Base-by-base conservation (phyloP, 2,329 filamentous ascomycete genomes). In the Colletotrichum acutatum region DNA sequence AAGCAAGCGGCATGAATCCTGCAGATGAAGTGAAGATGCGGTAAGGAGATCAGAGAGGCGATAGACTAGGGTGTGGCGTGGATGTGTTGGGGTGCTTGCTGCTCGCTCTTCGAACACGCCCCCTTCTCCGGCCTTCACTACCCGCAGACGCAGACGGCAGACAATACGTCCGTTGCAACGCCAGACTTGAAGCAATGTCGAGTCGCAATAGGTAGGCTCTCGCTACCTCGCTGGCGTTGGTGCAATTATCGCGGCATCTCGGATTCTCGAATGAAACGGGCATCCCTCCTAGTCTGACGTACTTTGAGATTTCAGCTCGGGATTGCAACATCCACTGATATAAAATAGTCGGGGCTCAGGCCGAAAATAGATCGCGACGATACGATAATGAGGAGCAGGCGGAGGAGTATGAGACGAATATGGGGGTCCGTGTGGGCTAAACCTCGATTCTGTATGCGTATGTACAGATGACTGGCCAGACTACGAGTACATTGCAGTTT, bases 1-100 rank as follows among this genome's bases (percentile, higher is more conserved):
- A 68, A 58, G 28, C 59, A 69, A 64, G 60, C 37, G 34, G 66
- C 66, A 72, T 63, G 30, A 72, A 69, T 72, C 59, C 70, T 69
- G 70, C 70, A 69, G 54, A 56, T 65, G 58, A 62, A 53, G 69
- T 63, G 54, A 70, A 72, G 70, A 72, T 72, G 70, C 70, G 70
- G 70, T 65, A 72, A 60, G 70, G 52, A 69, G 60, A 70, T 72
- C 70, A 69, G 49, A 72, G 66, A 72, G 54, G 37, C 65, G 69
- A 46, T 30, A 52, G 42, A 62, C 69, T 54, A 53, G 70, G 66
- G 42, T 69, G 60, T 46, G 53, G 59, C 53, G 59, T 49, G 22
- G 53, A 52, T 42, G 7, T 60, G 24, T 19, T 37, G 52, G 52
- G 22, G 32, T 42, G 42, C 26, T 54, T 34, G 53, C 53, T 64